These are phyloP conservation scores for Triadica sebifera DNA, from an alignment of 345 rosid genomes.

Conservation along the genomic window DNA sequence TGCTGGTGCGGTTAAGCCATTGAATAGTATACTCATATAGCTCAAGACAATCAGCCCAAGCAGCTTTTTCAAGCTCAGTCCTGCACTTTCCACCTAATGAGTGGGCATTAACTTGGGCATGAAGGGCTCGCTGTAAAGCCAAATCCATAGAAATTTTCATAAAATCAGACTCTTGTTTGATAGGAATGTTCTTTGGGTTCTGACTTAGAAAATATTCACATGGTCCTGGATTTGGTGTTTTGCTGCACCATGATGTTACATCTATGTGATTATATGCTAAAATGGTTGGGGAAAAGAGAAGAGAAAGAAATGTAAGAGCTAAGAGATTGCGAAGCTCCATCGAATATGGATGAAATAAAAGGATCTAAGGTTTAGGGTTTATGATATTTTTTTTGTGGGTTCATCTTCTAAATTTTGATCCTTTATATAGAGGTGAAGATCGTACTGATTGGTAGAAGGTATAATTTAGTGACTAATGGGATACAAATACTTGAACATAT, in stretches of 20 bases:
- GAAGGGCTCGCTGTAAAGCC: conserved; percentile 24
- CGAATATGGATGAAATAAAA: too few relatives aligned
- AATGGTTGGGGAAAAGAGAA: conserved; percentile 25
- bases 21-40: conserved; percentile 27
- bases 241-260: conserved; percentile 34
- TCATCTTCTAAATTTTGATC: not conserved
- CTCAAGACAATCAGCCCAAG: conserved; percentile 36
- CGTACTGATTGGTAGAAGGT: not conserved
- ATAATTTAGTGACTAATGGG: not conserved
- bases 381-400: not conserved
- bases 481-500: conserved; percentile 5
- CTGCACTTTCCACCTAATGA: conserved; percentile 29
- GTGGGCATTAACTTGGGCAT: conserved; percentile 5
- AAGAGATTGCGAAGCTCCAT: conserved; percentile 20
- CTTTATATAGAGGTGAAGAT: conserved; percentile 19
- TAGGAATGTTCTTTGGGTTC: conserved; percentile 15
- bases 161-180: conserved; percentile 34
- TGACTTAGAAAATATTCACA: conserved; percentile 36
- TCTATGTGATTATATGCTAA: conserved; percentile 8
- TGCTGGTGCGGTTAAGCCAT: conserved; percentile 27
- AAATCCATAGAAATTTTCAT: conserved; percentile 25
- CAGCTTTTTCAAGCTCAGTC: conserved; percentile 28
- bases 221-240: conserved; percentile 35
- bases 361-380: not conserved
- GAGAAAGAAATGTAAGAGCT: conserved; percentile 28